These are phyloP conservation scores for Suhomyces tanzawaensis DNA, from an alignment of 805 yeast genomes.

Conservation along the genomic window DNA sequence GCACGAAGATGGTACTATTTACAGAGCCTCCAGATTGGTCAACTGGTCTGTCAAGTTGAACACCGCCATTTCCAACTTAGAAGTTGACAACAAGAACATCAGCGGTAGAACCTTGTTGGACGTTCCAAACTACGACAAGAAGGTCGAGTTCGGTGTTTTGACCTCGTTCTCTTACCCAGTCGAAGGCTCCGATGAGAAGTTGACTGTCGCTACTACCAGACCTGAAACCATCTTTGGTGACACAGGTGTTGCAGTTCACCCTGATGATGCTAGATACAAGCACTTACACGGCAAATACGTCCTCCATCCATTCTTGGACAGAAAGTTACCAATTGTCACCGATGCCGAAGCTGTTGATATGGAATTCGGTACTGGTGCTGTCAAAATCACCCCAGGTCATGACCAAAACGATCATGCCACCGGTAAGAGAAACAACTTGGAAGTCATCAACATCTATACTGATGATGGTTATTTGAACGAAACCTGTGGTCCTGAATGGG, in stretches of 20 bases:
- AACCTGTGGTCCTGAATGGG: slow-evolving; percentile 84
- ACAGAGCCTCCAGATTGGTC: slow-evolving; percentile 88
- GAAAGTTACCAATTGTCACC: slow-evolving; percentile 81
- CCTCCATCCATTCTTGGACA: slow-evolving; percentile 84
- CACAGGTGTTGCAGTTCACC: slow-evolving; percentile 97
- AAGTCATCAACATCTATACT: slow-evolving; percentile 83
- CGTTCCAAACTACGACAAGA: slow-evolving; percentile 88
- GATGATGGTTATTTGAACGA: slow-evolving; percentile 91
- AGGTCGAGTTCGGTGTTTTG: slow-evolving; percentile 92
- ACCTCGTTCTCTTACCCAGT: slow-evolving; percentile 94
- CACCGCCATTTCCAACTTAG: slow-evolving; percentile 94
- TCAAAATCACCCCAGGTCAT: slow-evolving; percentile 97
- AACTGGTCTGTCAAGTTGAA: slow-evolving; percentile 95
- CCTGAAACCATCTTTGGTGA: slow-evolving; percentile 99
- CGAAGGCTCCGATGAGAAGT: slow-evolving; percentile 77
- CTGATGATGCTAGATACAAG: slow-evolving; percentile 86
- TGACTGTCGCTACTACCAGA: slow-evolving; percentile 96
- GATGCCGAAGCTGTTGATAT: slow-evolving; percentile 95
- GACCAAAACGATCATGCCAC: slow-evolving; percentile 95
- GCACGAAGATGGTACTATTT: slow-evolving; percentile 93
- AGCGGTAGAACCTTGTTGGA: slow-evolving; percentile 75
- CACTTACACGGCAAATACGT: slow-evolving; percentile 94
- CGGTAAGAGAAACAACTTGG: slow-evolving; percentile 90
- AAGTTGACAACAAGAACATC: slow-evolving; percentile 89
- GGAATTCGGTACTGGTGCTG: slow-evolving; percentile 99